Percentiles rank a stretch among this genome's conserved stretches.
phyloP scores from a whole-genome alignment of 805 yeast genomes.

The Pichia californica region DNA sequence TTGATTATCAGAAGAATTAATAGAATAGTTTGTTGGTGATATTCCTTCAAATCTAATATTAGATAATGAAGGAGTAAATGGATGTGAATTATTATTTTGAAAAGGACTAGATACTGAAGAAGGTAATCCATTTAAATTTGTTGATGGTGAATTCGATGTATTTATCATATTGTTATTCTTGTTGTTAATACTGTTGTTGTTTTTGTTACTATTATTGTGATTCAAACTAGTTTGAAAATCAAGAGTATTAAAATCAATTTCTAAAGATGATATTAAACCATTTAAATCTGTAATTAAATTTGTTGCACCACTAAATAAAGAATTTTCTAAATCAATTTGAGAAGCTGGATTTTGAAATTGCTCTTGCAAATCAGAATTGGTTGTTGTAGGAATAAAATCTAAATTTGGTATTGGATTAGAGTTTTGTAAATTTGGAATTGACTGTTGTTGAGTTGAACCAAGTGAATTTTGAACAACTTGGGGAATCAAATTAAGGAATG shows the following conservation, averaged over 20 bases:
- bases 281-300: slow-evolving; percentile 31
- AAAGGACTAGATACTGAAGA: background rate
- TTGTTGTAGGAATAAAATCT: no score
- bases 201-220: background rate
- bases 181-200: background rate
- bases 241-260: slow-evolving; percentile 17
- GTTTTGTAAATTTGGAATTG: background rate
- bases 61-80: slow-evolving; percentile 2
- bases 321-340: slow-evolving; percentile 25
- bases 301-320: slow-evolving; percentile 30
- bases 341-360: background rate
- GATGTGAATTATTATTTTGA: background rate
- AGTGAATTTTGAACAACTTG: slow-evolving; percentile 21
- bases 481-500: slow-evolving; percentile 15
- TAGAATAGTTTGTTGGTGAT: slow-evolving; percentile 21
- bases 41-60: slow-evolving; percentile 14
- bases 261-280: slow-evolving; percentile 28
- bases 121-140: background rate
- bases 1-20: slow-evolving; percentile 11
- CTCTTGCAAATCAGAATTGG: no score
- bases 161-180: background rate
- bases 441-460: background rate
- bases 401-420: background rate
- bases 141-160: background rate
- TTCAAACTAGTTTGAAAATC: slow-evolving; percentile 5